Conservation (phyloP, 345 rosid species). For the Kandelia obovata region DNA sequence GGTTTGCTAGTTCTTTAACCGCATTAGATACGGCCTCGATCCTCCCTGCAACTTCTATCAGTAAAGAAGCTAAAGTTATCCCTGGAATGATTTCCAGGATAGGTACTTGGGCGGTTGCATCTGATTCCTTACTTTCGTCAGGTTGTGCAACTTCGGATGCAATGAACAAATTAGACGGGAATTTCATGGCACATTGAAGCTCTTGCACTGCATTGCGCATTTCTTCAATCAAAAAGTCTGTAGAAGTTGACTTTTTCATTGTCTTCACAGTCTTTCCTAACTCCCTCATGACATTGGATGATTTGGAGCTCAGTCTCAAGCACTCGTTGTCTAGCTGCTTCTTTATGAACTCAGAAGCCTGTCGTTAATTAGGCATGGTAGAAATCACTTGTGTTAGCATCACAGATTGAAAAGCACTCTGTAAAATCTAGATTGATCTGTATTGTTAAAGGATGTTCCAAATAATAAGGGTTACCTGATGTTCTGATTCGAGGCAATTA, state of each 20-base stretch:
- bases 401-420: background rate
- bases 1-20: constrained; percentile 31
- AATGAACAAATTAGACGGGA: constrained; percentile 11
- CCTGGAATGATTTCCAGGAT: constrained; percentile 33
- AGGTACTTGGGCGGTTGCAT: constrained; percentile 14
- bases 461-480: constrained; percentile 21
- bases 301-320: constrained; percentile 34
- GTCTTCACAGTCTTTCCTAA: constrained; percentile 30
- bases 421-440: background rate
- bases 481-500: constrained; percentile 32
- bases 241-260: constrained; percentile 30
- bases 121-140: constrained; percentile 7
- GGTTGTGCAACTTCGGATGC: constrained; percentile 9
- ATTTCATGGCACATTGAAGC: constrained; percentile 32
- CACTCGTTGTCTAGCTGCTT: constrained; percentile 30
- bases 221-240: constrained; percentile 29
- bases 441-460: background rate
- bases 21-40: constrained; percentile 27
- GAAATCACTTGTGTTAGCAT: constrained; percentile 1
- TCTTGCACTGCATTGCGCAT: constrained; percentile 35
- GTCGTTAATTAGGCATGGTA: background rate
- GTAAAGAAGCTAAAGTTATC: constrained; percentile 32
- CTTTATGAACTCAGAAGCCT: constrained; percentile 40
- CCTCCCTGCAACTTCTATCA: constrained; percentile 37
- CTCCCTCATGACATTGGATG: constrained; percentile 34